Evolutionary conservation across 78 protist genomes (phyloP).

Genomic region (Creolimax fragrantissima): DNA sequence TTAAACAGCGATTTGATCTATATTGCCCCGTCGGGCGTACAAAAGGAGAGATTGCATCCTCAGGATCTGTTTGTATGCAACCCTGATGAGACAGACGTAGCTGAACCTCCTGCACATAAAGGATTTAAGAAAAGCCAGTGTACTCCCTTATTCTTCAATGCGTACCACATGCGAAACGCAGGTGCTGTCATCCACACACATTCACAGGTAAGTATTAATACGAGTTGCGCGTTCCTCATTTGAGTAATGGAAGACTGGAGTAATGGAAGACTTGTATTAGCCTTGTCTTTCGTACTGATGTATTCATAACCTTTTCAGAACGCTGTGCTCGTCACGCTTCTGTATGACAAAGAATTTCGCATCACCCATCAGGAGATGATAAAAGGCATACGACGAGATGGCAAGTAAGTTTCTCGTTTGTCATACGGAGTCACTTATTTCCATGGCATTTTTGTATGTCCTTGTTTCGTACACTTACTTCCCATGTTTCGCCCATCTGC

Average conservation of each 20-base stretch:
- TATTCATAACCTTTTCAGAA: no score
- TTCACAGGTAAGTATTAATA: conserved; percentile 9
- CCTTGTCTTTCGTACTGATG: no score
- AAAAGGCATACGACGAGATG: conserved; percentile 36
- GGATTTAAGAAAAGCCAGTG: conserved; percentile 36
- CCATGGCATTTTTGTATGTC: not conserved
- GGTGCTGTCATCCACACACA: conserved; percentile 86
- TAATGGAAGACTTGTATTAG: no score
- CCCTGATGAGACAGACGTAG: conserved; percentile 28
- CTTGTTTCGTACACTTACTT: not conserved
- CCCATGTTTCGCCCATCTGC: not conserved
- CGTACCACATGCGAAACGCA: conserved; percentile 56
- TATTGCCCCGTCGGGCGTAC: conserved; percentile 85
- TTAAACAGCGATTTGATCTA: conserved; percentile 40
- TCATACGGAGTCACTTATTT: not conserved
- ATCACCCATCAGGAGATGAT: conserved; percentile 83
- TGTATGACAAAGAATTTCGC: conserved; percentile 65
- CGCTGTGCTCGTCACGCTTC: conserved; percentile 66
- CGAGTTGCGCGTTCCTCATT: no score
- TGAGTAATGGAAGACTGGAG: no score
- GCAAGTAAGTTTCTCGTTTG: not conserved
- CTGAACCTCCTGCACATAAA: not conserved
- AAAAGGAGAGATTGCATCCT: conserved; percentile 71
- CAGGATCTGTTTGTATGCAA: conserved; percentile 66
- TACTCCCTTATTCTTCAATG: conserved; percentile 69